Evolutionary conservation across 306 rosid genomes (phyloP).

Genomic region (Begonia masoniana): DNA sequence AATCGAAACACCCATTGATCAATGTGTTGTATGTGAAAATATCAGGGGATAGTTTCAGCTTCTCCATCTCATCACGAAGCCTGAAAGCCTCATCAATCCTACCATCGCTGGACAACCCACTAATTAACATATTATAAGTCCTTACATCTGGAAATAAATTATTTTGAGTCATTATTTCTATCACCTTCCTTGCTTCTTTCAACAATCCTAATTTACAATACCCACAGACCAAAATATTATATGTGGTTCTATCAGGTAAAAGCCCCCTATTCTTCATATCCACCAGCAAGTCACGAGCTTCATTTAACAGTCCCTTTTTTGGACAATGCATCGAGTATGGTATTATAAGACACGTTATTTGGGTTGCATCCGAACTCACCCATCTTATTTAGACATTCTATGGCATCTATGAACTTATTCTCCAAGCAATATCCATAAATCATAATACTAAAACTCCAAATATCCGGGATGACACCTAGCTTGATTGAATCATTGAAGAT

Average conservation of each 20-base stretch:
- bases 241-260: conserved; percentile 43
- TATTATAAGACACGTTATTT: conserved; percentile 64
- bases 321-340: conserved; percentile 48
- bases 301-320: conserved; percentile 37
- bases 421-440: conserved; percentile 47
- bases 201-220: conserved; percentile 66
- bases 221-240: conserved; percentile 66
- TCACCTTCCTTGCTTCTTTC: conserved; percentile 55
- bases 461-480: conserved; percentile 33
- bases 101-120: conserved; percentile 59
- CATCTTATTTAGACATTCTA: conserved; percentile 34
- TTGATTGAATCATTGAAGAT: conserved; percentile 28
- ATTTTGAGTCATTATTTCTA: conserved; percentile 49
- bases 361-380: conserved; percentile 39
- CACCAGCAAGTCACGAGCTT: conserved; percentile 45
- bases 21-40: conserved; percentile 78
- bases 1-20: conserved; percentile 52
- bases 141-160: conserved; percentile 49
- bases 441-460: conserved; percentile 48
- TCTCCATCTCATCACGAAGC: conserved; percentile 61
- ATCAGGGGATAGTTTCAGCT: conserved; percentile 44
- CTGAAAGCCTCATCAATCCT: conserved; percentile 57
- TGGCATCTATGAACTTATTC: conserved; percentile 33
- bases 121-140: conserved; percentile 68
- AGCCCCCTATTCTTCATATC: conserved; percentile 52